Base-by-base conservation (phyloP, 495 filamentous ascomycete species). In the Haplographium delicatum region DNA sequence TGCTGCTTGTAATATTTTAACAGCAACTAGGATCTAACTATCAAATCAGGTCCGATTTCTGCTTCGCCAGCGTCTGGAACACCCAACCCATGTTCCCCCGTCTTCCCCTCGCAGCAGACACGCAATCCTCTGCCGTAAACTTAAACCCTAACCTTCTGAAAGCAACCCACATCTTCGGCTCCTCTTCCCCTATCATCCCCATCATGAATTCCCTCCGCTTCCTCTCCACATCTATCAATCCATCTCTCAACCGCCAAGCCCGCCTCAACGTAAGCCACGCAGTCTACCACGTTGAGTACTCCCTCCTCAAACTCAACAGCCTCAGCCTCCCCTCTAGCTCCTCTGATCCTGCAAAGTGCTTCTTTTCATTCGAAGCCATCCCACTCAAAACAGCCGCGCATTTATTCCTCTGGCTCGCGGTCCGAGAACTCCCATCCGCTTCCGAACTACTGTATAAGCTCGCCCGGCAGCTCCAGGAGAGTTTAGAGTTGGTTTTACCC, bases 401-500 rank as follows among this genome's bases (percentile, higher is more conserved):
- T 2, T 7, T 53, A 6, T 53, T 27, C 27, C 42, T 53, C 23
- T 53, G 41, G 33, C 23, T 53, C 6, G 41, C 39, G 3, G 39
- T 53, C 5, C 19, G 50, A 5, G 30, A 45, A 22, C 4, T 53
- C 1, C 50, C 50, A 2, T 15, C 22, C 3, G 16, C 28, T 2
- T 45, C 50, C 15, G 20, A 28, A 22, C 18, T 63, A 44, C 8
- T 57, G 25, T 28, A 61, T 53, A 30, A 62, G 51, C 1, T 56
- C 44, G 51, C 63, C 60, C 11, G 58, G 34, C 8, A 57, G 54
- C 20, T 61, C 38, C 27, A 69, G 61, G 18, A 56, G 26, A 19
- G 34, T 25, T 27, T 68, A 61, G n/a, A 64, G 49, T 40, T 61
- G 11, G 20, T 26, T 3, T 6, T 37, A 5, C 20, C 27, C n/a